Evolutionary conservation across 2,329 filamentous ascomycete genomes (phyloP).

Genomic region (Sphaerulina populicola): DNA sequence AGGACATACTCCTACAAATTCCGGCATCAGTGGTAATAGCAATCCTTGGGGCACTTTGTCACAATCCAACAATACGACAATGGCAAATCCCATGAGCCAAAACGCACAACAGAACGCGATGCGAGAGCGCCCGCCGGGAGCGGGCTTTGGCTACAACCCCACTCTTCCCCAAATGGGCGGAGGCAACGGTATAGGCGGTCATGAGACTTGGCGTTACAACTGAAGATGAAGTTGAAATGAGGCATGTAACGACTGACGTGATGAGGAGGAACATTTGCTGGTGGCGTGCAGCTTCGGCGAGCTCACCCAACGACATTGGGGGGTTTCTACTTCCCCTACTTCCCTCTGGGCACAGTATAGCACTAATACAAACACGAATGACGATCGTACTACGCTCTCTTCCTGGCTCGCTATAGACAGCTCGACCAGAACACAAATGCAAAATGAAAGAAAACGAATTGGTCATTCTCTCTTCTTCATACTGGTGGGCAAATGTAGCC

Average conservation of each 20-base stretch:
- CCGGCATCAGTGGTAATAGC: not conserved
- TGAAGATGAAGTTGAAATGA: conserved; percentile 4
- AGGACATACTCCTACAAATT: conserved; percentile 18
- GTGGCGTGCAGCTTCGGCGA: not conserved
- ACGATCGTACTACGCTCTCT: not conserved
- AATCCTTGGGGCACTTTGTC: conserved; percentile 19
- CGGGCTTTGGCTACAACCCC: conserved; percentile 20
- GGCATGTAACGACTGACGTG: not conserved
- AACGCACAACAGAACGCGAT: conserved; percentile 4
- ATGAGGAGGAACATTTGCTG: not conserved
- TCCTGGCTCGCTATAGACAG: not conserved
- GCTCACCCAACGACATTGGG: not conserved
- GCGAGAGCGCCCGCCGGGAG: conserved; percentile 10
- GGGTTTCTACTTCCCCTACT: too few species aligned
- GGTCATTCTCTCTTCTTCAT: too few species aligned
- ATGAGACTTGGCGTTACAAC: conserved; percentile 27
- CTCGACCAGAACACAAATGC: not conserved
- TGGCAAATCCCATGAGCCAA: conserved; percentile 2
- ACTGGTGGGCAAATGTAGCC: not conserved
- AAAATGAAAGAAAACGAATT: not conserved
- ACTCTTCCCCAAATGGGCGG: conserved; percentile 29
- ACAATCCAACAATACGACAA: conserved; percentile 7
- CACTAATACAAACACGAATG: not conserved
- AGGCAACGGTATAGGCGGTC: conserved; percentile 1
- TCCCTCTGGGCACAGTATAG: not conserved